phyloP scores from a whole-genome alignment of 140 eudicot genomes.

The Flaveria floridana region DNA sequence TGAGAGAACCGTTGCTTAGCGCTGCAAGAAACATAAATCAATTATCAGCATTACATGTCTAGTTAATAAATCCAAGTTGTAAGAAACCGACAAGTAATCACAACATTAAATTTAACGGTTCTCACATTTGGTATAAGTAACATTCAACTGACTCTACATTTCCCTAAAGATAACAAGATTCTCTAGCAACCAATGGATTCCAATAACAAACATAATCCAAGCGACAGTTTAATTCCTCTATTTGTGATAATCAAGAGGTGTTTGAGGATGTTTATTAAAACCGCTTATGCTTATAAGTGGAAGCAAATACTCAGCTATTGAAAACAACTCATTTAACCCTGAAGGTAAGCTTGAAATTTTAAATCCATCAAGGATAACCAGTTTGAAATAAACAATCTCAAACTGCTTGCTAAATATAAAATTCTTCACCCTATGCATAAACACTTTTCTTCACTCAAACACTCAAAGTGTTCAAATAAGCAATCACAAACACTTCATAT shows the following conservation, averaged over 20 bases:
- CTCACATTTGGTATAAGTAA: constrained; percentile 2
- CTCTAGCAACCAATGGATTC: background rate
- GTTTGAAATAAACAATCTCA: background rate
- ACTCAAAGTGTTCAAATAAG: background rate
- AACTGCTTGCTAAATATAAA: background rate
- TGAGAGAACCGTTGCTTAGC: constrained; percentile 62
- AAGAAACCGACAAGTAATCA: background rate
- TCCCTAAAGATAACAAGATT: constrained; percentile 14
- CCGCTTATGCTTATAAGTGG: background rate
- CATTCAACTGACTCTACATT: background rate
- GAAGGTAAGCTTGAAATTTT: background rate
- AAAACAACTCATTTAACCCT: background rate
- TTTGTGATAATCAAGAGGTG: background rate
- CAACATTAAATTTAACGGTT: background rate
- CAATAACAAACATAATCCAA: constrained; percentile 4
- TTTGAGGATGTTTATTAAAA: background rate
- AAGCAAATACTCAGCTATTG: background rate
- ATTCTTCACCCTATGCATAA: background rate
- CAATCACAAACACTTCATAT: background rate
- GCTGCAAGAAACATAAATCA: constrained; percentile 59
- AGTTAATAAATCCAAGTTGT: background rate
- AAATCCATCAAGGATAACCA: background rate
- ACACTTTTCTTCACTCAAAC: background rate
- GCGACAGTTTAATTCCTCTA: background rate
- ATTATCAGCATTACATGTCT: constrained; percentile 2